phyloP scores from a whole-genome alignment of 345 rosid species.

The Psidium guajava region DNA sequence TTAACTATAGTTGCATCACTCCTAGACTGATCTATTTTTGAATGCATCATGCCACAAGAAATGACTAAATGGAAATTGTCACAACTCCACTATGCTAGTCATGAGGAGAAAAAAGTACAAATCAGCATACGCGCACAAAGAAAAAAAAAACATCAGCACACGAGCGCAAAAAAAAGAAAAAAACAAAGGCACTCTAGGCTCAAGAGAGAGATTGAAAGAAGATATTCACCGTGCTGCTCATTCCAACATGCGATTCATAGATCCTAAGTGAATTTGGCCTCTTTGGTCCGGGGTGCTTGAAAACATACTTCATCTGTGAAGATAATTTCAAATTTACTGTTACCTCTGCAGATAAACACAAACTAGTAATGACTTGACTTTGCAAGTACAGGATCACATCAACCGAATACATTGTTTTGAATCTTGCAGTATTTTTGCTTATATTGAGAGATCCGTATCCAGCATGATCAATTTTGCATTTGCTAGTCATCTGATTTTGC shows the following conservation, averaged over 20 bases:
- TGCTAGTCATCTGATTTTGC: not conserved
- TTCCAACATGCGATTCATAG: slow-evolving; percentile 94
- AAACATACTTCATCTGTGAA: slow-evolving; percentile 67
- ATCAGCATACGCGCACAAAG: not conserved
- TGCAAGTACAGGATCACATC: not conserved
- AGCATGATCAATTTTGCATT: not conserved
- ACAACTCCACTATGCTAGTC: not conserved
- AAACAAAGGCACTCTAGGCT: not conserved
- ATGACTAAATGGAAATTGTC: not conserved
- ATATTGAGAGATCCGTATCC: not conserved
- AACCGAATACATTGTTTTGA: not conserved
- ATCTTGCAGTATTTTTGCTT: not conserved
- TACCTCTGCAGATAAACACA: not conserved
- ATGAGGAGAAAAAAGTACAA: not conserved
- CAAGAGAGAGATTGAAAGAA: not conserved
- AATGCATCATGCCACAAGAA: not conserved
- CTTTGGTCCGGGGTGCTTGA: slow-evolving; percentile 81
- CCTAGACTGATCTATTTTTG: too few relatives aligned
- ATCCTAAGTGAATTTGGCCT: slow-evolving; percentile 82
- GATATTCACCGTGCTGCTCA: slow-evolving; percentile 85
- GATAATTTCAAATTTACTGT: not conserved
- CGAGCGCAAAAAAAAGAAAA: too few relatives aligned
- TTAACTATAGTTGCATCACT: too few relatives aligned
- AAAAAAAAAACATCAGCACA: not conserved
- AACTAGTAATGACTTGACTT: not conserved